phyloP scores from a whole-genome alignment of 2,329 filamentous ascomycete genomes.

The Aspergillus pseudoglaucus region DNA sequence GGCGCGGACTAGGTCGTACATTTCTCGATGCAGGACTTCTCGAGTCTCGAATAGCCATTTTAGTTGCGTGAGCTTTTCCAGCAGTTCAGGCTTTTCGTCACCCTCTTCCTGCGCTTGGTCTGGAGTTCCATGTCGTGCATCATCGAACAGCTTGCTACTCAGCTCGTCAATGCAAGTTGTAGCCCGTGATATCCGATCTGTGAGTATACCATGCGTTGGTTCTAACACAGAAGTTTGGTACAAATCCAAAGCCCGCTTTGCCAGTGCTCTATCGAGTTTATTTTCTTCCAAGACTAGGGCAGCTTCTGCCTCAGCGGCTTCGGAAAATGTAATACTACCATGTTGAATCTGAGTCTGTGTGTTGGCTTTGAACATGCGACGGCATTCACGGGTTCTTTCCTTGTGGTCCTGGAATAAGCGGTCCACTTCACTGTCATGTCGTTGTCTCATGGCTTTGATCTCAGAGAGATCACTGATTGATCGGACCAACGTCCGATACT shows the following conservation, averaged over 20 bases:
- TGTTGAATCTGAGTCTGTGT: conserved; percentile 72
- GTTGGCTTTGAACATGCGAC: conserved; percentile 62
- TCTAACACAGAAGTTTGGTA: conserved; percentile 80
- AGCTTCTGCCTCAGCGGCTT: conserved; percentile 73
- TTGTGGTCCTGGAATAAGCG: conserved; percentile 48
- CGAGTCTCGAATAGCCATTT: conserved; percentile 97
- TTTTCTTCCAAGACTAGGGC: conserved; percentile 67
- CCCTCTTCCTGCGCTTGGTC: conserved; percentile 91
- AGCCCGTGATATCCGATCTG: conserved; percentile 65
- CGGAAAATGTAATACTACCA: conserved; percentile 73
- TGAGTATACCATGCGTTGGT: conserved; percentile 74
- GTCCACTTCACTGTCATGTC: conserved; percentile 45
- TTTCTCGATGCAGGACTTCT: conserved; percentile 77
- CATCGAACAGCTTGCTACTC: conserved; percentile 63
- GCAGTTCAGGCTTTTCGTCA: conserved; percentile 84
- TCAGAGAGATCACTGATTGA: conserved; percentile 67
- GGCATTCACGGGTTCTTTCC: conserved; percentile 51
- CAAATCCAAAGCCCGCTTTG: conserved; percentile 73
- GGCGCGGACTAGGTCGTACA: conserved; percentile 77
- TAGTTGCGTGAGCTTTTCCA: conserved; percentile 88
- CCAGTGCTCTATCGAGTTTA: conserved; percentile 61
- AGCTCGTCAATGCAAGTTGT: conserved; percentile 73
- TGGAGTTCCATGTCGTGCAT: conserved; percentile 61
- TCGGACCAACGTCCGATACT: conserved; percentile 68
- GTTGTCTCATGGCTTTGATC: conserved; percentile 58